Percentiles rank a stretch among this genome's conserved stretches.
Conservation (phyloP, 2,329 filamentous ascomycete species). For the Cordyceps pruinosa region DNA sequence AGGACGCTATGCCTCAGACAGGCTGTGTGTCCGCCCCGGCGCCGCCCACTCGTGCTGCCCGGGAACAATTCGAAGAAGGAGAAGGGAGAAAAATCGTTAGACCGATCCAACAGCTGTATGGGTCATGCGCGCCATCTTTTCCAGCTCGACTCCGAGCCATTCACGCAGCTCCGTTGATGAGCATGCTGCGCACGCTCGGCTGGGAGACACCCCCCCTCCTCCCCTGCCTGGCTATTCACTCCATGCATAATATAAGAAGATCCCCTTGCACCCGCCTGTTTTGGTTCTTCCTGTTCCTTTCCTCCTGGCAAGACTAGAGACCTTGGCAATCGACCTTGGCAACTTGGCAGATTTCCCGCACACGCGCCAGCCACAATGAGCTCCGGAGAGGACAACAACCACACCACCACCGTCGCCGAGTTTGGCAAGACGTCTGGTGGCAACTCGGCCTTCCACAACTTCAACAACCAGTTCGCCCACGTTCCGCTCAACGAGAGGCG, state of each 20-base stretch:
- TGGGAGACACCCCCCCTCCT: background rate
- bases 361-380: background rate
- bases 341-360: background rate
- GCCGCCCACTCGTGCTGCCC: background rate
- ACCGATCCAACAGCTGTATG: background rate
- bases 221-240: background rate
- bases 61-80: background rate
- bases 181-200: background rate
- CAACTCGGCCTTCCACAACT: conserved; percentile 69
- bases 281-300: background rate
- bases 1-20: background rate
- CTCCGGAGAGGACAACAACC: conserved; percentile 6
- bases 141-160: background rate
- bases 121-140: conserved; percentile 2
- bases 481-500: conserved; percentile 72
- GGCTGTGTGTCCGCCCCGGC: background rate
- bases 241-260: conserved; percentile 8
- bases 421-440: conserved; percentile 50
- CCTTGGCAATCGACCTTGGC: conserved; percentile 9
- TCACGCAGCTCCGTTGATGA: background rate
- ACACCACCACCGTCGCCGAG: conserved; percentile 15
- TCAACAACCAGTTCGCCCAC: conserved; percentile 63
- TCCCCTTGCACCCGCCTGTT: background rate
- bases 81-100: background rate
- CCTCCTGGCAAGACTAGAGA: conserved; percentile 3